These are phyloP conservation scores for Aspergillus terreus DNA, from an alignment of 2,329 filamentous ascomycete species.

Conservation along the genomic window DNA sequence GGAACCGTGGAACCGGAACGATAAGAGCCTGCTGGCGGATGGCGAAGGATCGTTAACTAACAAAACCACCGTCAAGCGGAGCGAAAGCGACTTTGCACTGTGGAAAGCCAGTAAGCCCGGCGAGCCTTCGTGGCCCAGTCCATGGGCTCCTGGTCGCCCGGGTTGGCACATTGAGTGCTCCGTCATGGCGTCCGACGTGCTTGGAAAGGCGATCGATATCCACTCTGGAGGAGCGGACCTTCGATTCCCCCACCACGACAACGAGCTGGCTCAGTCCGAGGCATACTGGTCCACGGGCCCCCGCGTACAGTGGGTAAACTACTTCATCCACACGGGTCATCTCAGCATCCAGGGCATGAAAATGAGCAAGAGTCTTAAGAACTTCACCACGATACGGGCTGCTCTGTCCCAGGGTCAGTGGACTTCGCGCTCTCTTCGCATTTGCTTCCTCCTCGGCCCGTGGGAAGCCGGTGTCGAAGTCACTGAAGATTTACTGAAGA, in stretches of 20 bases:
- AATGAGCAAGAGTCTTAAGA: slow-evolving; percentile 95
- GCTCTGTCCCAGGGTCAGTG: slow-evolving; percentile 67
- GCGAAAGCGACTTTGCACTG: slow-evolving; percentile 79
- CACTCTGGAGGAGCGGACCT: slow-evolving; percentile 92
- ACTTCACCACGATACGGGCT: slow-evolving; percentile 89
- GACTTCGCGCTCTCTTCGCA: slow-evolving; percentile 36
- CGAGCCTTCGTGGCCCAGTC: slow-evolving; percentile 84
- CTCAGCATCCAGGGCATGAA: slow-evolving; percentile 84
- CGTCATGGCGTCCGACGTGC: slow-evolving; percentile 87
- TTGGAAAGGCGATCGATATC: slow-evolving; percentile 83
- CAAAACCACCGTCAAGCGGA: slow-evolving; percentile 64
- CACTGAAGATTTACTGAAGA: slow-evolving; percentile 72
- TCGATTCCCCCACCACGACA: slow-evolving; percentile 88
- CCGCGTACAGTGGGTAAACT: slow-evolving; percentile 77
- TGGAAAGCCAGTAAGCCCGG: slow-evolving; percentile 93
- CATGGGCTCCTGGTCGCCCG: slow-evolving; percentile 82
- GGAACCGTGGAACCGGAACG: slow-evolving; percentile 78
- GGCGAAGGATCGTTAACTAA: slow-evolving; percentile 77
- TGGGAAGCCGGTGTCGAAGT: slow-evolving; percentile 86
- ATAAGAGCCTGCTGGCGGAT: slow-evolving; percentile 79
- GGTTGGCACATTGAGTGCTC: slow-evolving; percentile 98
- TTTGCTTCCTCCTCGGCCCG: slow-evolving; percentile 56
- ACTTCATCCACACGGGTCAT: slow-evolving; percentile 95
- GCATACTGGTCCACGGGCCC: slow-evolving; percentile 64
- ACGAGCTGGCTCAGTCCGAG: slow-evolving; percentile 85